These are phyloP conservation scores for Lactuca saligna DNA, from an alignment of 129 eudicot species.

Conservation along the genomic window DNA sequence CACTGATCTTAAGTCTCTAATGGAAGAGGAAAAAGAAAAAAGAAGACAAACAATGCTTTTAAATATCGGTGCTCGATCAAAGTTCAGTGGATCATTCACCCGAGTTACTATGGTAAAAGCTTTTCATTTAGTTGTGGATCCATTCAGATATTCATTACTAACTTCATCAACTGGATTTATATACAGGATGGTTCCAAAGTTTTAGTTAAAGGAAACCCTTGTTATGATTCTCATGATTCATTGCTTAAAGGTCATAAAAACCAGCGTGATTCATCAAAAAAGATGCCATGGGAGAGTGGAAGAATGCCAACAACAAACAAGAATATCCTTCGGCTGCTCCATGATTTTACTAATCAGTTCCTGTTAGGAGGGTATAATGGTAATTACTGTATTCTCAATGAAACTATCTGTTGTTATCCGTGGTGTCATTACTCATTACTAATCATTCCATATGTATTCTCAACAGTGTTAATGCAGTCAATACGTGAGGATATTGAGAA, in stretches of 20 bases:
- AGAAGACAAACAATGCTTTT: constrained; percentile 57
- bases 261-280: constrained; percentile 68
- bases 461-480: constrained; percentile 86
- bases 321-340: constrained; percentile 49
- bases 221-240: constrained; percentile 50
- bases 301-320: constrained; percentile 68
- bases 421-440: constrained; percentile 8
- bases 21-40: constrained; percentile 83
- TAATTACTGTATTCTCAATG: constrained; percentile 22
- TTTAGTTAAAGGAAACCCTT: constrained; percentile 76
- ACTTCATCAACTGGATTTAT: constrained; percentile 12
- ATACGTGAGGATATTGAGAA: constrained; percentile 83
- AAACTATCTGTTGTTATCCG: neutral
- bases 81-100: constrained; percentile 75
- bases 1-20: constrained; percentile 59
- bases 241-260: constrained; percentile 56
- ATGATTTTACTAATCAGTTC: constrained; percentile 68
- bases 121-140: constrained; percentile 20
- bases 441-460: constrained; percentile 14
- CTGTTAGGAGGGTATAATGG: constrained; percentile 87
- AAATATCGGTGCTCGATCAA: constrained; percentile 51
- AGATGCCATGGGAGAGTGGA: constrained; percentile 57
- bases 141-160: neutral
- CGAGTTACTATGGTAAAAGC: constrained; percentile 75
- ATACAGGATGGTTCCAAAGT: constrained; percentile 92